phyloP scores from a whole-genome alignment of 129 eudicot species.

The Flaveria sonorensis region DNA sequence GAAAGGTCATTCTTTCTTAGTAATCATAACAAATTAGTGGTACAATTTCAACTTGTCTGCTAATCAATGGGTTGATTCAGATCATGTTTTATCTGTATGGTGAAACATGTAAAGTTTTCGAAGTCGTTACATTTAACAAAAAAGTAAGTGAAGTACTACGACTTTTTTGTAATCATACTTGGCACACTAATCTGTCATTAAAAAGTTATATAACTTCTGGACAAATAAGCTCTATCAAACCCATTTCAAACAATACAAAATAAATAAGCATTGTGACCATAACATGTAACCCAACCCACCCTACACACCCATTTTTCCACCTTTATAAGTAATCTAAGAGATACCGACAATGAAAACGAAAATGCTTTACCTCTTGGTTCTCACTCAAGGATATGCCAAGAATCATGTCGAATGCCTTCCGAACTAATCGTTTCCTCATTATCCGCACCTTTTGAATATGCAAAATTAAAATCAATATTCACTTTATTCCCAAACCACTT shows the following conservation, averaged over 20 bases:
- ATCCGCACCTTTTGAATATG: slow-evolving; percentile 62
- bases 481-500: slow-evolving; percentile 3
- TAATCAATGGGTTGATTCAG: background rate
- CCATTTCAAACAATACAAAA: background rate
- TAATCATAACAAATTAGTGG: background rate
- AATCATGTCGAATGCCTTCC: slow-evolving; percentile 97
- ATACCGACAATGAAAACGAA: background rate
- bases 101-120: background rate
- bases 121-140: background rate
- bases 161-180: background rate
- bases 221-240: background rate
- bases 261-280: background rate
- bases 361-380: slow-evolving; percentile 64
- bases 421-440: slow-evolving; percentile 90
- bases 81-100: background rate
- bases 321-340: background rate
- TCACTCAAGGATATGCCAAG: slow-evolving; percentile 85
- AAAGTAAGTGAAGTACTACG: background rate
- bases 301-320: background rate
- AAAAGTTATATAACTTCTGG: background rate
- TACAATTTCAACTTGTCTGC: background rate
- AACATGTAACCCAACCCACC: background rate
- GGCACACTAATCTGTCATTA: background rate
- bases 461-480: background rate
- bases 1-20: background rate